Evolutionary conservation across 352 stramenopile species (phyloP).

Genomic region (Aphanomyces stellatus): DNA sequence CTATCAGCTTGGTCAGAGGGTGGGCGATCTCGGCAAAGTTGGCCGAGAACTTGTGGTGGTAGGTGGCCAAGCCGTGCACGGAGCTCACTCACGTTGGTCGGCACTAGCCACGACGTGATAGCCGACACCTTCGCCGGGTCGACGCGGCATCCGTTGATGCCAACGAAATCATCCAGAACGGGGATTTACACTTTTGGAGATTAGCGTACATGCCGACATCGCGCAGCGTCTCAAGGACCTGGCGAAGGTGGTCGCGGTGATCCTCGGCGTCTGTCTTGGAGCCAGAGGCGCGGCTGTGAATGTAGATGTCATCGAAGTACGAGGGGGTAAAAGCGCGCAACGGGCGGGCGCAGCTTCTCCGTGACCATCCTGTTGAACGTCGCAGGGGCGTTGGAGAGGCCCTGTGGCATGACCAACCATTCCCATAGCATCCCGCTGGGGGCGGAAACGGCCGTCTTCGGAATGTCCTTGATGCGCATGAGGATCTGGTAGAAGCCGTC

Average conservation of each 20-base stretch:
- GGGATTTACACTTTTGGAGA: conserved; percentile 29
- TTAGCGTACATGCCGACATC: conserved; percentile 27
- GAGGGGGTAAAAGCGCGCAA: conserved; percentile 19
- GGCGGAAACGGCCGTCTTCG: conserved; percentile 22
- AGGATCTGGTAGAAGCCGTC: conserved; percentile 31
- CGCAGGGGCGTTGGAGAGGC: conserved; percentile 25
- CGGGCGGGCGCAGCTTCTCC: conserved; percentile 19
- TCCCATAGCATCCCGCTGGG: conserved; percentile 26
- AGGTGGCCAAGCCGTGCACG: conserved; percentile 15
- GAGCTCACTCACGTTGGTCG: conserved; percentile 19
- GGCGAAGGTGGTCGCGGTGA: conserved; percentile 22
- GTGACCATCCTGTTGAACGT: conserved; percentile 32
- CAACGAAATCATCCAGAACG: conserved; percentile 24
- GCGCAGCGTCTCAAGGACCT: conserved; percentile 19
- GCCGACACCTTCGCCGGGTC: conserved; percentile 9
- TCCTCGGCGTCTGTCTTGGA: neutral
- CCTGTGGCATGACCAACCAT: conserved; percentile 26
- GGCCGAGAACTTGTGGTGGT: conserved; percentile 21
- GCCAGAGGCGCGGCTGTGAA: conserved; percentile 17
- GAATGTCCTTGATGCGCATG: conserved; percentile 15
- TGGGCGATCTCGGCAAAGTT: conserved; percentile 16
- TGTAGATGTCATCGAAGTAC: conserved; percentile 32
- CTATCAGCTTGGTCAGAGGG: conserved; percentile 3
- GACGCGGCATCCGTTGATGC: neutral
- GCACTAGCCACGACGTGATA: conserved; percentile 19